A percentile compares a stretch with the other conserved stretches of the same genome.
Evolutionary conservation across 306 rosid species (phyloP).

Genomic region (Mimosa pudica): DNA sequence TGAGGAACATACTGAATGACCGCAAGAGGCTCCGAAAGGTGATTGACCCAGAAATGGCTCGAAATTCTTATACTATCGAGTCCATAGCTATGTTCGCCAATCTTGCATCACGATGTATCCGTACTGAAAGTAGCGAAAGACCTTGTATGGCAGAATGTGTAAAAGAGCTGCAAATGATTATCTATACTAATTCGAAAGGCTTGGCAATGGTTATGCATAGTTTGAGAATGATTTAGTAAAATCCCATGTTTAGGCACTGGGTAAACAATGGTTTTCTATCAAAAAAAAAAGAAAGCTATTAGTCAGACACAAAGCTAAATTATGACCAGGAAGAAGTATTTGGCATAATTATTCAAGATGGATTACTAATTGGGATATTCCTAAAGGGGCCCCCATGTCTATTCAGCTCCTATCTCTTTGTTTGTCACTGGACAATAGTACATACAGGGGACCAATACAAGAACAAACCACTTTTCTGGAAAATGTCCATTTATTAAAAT

Average conservation of each 20-base stretch:
- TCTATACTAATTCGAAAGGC: conserved; percentile 73
- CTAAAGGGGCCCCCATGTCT: not conserved
- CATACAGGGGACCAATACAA: conserved; percentile 32
- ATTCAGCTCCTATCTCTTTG: not conserved
- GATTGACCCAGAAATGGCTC: conserved; percentile 81
- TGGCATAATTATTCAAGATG: conserved; percentile 21
- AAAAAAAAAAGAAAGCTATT: not conserved
- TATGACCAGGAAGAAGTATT: conserved; percentile 33
- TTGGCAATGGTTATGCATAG: conserved; percentile 63
- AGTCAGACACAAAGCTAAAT: conserved; percentile 22
- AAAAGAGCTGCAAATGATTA: conserved; percentile 72
- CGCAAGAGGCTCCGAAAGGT: conserved; percentile 79
- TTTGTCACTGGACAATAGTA: conserved; percentile 19
- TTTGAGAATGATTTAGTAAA: conserved; percentile 57
- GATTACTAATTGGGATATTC: conserved; percentile 31
- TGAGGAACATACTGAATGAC: conserved; percentile 77
- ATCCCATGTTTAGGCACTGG: conserved; percentile 31
- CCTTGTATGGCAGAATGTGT: conserved; percentile 89
- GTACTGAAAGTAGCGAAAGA: conserved; percentile 76
- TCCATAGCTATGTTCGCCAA: conserved; percentile 85
- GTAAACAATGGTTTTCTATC: not conserved
- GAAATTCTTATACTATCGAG: conserved; percentile 78
- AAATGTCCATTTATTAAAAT: conserved; percentile 29
- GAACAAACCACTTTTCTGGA: conserved; percentile 31
- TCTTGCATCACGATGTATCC: conserved; percentile 90